Conservation (phyloP, 306 rosid genomes). For the Acacia melanoxylon region DNA sequence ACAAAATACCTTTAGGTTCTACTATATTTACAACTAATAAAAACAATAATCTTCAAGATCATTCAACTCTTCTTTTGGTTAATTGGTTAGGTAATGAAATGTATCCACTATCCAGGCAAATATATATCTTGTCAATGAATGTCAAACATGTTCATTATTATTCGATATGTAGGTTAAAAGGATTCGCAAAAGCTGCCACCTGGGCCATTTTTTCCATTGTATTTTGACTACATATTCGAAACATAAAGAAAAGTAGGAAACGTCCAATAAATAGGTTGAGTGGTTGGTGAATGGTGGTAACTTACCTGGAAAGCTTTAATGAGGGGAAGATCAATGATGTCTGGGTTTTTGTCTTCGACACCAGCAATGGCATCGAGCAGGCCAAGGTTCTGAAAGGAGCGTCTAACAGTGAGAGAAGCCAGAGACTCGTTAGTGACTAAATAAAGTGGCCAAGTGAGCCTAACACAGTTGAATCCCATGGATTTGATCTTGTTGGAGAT, state of each 20-base stretch:
- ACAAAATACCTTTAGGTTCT: background rate
- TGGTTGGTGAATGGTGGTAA: background rate
- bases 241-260: background rate
- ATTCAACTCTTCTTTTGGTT: background rate
- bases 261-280: background rate
- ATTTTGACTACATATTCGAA: background rate
- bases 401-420: constrained; percentile 63
- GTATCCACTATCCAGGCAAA: background rate
- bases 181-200: background rate
- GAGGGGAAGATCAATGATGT: constrained; percentile 72
- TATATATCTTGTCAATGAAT: background rate
- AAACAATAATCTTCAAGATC: background rate
- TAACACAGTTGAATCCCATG: constrained; percentile 93
- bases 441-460: constrained; percentile 86
- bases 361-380: constrained; percentile 44
- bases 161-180: background rate
- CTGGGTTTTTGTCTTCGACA: constrained; percentile 62
- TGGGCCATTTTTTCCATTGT: background rate
- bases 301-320: constrained; percentile 60
- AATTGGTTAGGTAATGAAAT: background rate
- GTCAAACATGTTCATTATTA: background rate
- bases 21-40: background rate
- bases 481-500: constrained; percentile 50
- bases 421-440: constrained; percentile 65
- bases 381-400: constrained; percentile 68